Conservation (phyloP, 2,329 filamentous ascomycete genomes). For the Rhynchosporium agropyri region DNA sequence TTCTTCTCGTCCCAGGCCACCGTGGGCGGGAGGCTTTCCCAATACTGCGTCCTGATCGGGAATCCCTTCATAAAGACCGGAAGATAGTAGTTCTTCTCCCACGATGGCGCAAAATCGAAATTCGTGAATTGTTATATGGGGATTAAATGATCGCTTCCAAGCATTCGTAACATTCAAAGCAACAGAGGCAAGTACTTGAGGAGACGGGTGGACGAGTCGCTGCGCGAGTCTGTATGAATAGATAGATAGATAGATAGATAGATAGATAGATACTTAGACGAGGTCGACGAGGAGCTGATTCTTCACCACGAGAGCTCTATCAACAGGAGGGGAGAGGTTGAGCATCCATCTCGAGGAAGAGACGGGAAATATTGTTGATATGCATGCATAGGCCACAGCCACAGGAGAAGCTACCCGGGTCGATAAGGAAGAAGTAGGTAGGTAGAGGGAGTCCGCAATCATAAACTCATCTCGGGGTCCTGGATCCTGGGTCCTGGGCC, state of each 20-base stretch:
- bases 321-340: background rate
- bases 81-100: background rate
- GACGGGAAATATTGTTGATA: conserved; percentile 8
- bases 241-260: background rate
- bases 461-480: conserved; percentile 9
- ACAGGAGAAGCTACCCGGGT: background rate
- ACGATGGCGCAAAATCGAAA: background rate
- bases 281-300: background rate
- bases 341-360: background rate
- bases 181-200: conserved; percentile 8
- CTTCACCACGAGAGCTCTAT: background rate
- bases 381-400: conserved; percentile 4
- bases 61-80: conserved; percentile 10
- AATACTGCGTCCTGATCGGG: conserved; percentile 3
- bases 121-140: background rate
- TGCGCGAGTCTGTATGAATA: background rate
- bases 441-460: conserved; percentile 1
- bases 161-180: conserved; percentile 2
- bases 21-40: conserved; percentile 13
- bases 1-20: conserved; percentile 15
- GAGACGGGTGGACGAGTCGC: conserved; percentile 1
- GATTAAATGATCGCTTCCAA: background rate
- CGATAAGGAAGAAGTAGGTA: conserved; percentile 1
- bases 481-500: background rate
- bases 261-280: background rate